These are phyloP conservation scores for Leptoxyphium fumago DNA, from an alignment of 2,329 filamentous ascomycete genomes.

Conservation along the genomic window DNA sequence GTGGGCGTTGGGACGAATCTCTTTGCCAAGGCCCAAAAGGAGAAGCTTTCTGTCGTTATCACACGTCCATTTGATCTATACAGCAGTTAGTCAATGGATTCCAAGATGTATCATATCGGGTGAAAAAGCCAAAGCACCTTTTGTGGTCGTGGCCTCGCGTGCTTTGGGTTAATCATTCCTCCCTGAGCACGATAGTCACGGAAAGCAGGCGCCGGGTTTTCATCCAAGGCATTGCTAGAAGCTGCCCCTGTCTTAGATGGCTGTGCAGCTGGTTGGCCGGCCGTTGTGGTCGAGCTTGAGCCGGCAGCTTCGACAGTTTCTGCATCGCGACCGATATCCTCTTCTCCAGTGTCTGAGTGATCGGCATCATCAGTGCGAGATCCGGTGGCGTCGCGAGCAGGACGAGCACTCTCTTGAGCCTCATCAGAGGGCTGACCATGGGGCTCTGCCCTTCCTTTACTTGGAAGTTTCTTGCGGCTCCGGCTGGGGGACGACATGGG, in stretches of 20 bases:
- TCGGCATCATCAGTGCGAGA: no score
- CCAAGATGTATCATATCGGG: not conserved
- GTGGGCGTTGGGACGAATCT: conserved; percentile 3
- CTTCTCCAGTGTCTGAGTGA: not conserved
- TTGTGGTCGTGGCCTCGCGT: not conserved
- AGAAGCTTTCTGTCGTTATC: conserved; percentile 6
- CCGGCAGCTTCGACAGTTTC: not conserved
- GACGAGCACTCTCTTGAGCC: no score
- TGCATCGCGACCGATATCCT: not conserved
- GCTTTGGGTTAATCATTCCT: not conserved
- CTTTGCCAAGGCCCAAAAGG: conserved; percentile 3
- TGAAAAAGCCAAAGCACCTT: not conserved
- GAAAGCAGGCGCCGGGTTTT: not conserved
- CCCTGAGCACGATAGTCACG: not conserved
- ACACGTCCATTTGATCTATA: conserved; percentile 6
- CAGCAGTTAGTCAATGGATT: not conserved
- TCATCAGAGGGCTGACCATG: no score
- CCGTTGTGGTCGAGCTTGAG: not conserved
- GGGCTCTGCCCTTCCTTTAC: no score
- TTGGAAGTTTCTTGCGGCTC: no score
- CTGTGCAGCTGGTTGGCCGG: not conserved
- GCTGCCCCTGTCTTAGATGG: not conserved
- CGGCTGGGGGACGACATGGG: no score
- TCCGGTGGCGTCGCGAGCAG: no score
- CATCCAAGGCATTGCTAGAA: not conserved